Conservation (phyloP, 139 green algal genomes). For the Tetradesmus lagerheimii region DNA sequence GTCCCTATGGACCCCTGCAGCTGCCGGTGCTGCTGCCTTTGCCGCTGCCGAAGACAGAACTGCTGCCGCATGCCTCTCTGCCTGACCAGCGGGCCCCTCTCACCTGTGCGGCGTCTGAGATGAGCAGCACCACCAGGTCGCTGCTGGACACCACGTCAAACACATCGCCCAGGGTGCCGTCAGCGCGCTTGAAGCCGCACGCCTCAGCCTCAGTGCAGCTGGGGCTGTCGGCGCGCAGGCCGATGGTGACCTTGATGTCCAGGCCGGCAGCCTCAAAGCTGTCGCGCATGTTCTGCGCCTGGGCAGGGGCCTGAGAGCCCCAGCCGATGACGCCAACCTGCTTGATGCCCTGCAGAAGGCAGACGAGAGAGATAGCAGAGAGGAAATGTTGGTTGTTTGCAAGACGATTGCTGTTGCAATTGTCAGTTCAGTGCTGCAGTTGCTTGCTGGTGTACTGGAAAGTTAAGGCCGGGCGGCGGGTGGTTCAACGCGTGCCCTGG, state of each 20-base stretch:
- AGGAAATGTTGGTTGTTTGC: slow-evolving; percentile 43
- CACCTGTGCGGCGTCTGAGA: slow-evolving; percentile 97
- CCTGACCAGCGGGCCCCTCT: background rate
- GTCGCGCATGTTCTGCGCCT: slow-evolving; percentile 98
- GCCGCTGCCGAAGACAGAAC: background rate
- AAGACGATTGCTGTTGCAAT: too few species aligned
- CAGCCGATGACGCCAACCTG: slow-evolving; percentile 97
- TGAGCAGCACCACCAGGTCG: slow-evolving; percentile 98
- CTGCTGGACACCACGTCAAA: slow-evolving; percentile 90
- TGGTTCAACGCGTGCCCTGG: too few species aligned
- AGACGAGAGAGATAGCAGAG: too few species aligned
- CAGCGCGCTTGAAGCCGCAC: slow-evolving; percentile 90
- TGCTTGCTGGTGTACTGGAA: too few species aligned
- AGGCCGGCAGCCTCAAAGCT: slow-evolving; percentile 89
- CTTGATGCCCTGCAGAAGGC: slow-evolving; percentile 62
- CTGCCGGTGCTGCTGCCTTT: background rate
- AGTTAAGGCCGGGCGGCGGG: too few species aligned
- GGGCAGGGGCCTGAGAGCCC: slow-evolving; percentile 95
- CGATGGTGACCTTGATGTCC: slow-evolving; percentile 94
- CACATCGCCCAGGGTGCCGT: slow-evolving; percentile 97
- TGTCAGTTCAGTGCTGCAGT: too few species aligned
- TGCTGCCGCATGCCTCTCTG: background rate
- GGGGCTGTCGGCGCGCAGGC: slow-evolving; percentile 86
- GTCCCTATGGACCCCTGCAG: background rate
- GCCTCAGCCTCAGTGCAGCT: slow-evolving; percentile 89